Conservation (phyloP, 2,329 filamentous ascomycete genomes). For the Cytospora mali region DNA sequence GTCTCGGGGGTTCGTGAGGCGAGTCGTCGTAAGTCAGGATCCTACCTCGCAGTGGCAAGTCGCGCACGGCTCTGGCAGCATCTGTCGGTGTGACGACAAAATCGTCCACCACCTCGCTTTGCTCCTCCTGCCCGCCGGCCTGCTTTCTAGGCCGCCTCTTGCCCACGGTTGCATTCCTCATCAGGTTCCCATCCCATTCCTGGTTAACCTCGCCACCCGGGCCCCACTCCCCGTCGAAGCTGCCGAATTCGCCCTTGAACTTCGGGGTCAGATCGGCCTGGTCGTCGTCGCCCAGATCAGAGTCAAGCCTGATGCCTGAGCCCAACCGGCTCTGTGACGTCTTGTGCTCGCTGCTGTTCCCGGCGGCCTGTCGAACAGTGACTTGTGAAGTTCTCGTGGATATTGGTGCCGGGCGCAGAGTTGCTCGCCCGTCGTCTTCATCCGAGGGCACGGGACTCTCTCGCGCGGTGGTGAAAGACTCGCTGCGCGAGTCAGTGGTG, state of each 20-base stretch:
- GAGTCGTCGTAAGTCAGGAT: conserved; percentile 42
- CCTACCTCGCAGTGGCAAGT: conserved; percentile 49
- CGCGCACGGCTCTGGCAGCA: conserved; percentile 53
- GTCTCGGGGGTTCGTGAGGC: conserved; percentile 35
- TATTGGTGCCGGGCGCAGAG: conserved; percentile 42
- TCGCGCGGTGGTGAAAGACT: conserved; percentile 72
- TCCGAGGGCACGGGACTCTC: conserved; percentile 67
- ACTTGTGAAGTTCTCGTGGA: conserved; percentile 49
- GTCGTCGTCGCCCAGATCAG: conserved; percentile 43
- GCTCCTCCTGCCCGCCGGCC: conserved; percentile 35
- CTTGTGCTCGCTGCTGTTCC: conserved; percentile 30
- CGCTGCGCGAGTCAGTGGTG: conserved; percentile 63
- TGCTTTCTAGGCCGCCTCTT: conserved; percentile 43
- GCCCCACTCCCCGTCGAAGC: conserved; percentile 61
- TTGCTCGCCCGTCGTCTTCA: conserved; percentile 53
- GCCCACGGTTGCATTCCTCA: conserved; percentile 56
- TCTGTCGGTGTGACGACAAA: conserved; percentile 52
- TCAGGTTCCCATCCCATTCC: conserved; percentile 58
- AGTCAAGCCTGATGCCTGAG: conserved; percentile 48
- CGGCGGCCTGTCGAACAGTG: conserved; percentile 42
- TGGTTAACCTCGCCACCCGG: conserved; percentile 49
- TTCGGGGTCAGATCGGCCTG: conserved; percentile 45
- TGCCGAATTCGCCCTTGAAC: conserved; percentile 52
- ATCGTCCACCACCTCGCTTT: conserved; percentile 53
- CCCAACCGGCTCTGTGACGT: conserved; percentile 43